These are phyloP conservation scores for Durotheca rogersii DNA, from an alignment of 495 filamentous ascomycete species.

Conservation along the genomic window DNA sequence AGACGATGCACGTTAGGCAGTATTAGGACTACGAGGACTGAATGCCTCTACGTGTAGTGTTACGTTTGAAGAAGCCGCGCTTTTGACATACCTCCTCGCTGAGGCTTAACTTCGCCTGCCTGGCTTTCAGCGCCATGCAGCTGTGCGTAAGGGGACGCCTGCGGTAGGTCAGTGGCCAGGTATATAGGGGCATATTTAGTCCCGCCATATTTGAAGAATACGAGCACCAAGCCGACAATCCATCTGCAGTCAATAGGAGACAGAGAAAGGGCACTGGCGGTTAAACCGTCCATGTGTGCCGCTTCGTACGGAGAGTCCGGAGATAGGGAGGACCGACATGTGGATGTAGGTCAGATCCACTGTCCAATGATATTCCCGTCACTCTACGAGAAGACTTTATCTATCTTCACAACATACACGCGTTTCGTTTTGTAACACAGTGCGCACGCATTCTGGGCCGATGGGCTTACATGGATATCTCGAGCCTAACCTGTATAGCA, in stretches of 20 bases:
- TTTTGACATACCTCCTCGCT: too few species aligned
- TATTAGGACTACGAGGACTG: too few species aligned
- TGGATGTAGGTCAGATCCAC: background rate
- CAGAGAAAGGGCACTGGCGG: constrained; percentile 5
- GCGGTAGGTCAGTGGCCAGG: too few species aligned
- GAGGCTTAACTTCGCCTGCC: too few species aligned
- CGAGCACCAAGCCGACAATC: constrained; percentile 16
- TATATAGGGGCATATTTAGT: constrained; percentile 5
- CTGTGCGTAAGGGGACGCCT: constrained; percentile 9
- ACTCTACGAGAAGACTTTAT: background rate
- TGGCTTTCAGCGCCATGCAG: constrained; percentile 2
- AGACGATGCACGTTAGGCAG: too few species aligned
- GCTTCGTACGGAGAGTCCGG: constrained; percentile 7
- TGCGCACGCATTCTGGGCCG: constrained; percentile 11
- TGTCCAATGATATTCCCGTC: background rate
- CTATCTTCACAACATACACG: background rate
- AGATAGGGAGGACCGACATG: constrained; percentile 3
- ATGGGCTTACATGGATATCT: too few species aligned
- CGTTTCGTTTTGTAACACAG: constrained; percentile 6
- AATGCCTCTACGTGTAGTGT: too few species aligned
- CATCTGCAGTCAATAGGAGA: constrained; percentile 27
- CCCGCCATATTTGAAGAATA: constrained; percentile 17
- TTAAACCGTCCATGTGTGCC: constrained; percentile 5
- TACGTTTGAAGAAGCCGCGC: constrained; percentile 15
- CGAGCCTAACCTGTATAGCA: too few species aligned